A percentile compares a stretch with the other conserved stretches of the same genome.
phyloP scores from a whole-genome alignment of 768 basidiomycete genomes.

The Psilocybe azurescens region DNA sequence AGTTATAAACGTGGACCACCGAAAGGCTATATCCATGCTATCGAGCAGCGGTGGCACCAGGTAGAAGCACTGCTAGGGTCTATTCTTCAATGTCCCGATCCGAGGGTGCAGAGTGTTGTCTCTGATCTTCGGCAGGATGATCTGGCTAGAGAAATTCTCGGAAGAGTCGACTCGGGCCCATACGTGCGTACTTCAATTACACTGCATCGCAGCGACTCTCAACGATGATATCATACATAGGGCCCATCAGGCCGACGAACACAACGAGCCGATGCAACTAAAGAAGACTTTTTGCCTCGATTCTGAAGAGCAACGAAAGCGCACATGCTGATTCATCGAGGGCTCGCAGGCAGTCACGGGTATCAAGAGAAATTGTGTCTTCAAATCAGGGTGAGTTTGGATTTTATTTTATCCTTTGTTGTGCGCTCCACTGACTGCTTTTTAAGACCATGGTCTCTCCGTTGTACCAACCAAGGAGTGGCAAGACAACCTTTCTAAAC shows the following conservation, averaged over 20 bases:
- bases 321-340: slow-evolving; percentile 58
- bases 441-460: slow-evolving; percentile 60
- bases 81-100: slow-evolving; percentile 73
- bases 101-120: slow-evolving; percentile 64
- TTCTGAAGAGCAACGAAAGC: slow-evolving; percentile 62
- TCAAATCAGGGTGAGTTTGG: slow-evolving; percentile 57
- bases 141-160: slow-evolving; percentile 77
- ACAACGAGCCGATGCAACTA: slow-evolving; percentile 66
- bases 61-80: slow-evolving; percentile 90
- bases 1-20: slow-evolving; percentile 86
- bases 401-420: slow-evolving; percentile 1
- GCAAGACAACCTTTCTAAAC: slow-evolving; percentile 74
- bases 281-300: slow-evolving; percentile 83
- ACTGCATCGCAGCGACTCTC: slow-evolving; percentile 13
- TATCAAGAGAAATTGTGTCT: slow-evolving; percentile 82
- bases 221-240: slow-evolving; percentile 37
- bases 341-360: slow-evolving; percentile 73
- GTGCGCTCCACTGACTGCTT: slow-evolving; percentile 6
- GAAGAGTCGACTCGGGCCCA: slow-evolving; percentile 78
- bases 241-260: slow-evolving; percentile 71
- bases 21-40: slow-evolving; percentile 92
- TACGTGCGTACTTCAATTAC: slow-evolving; percentile 55
- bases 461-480: slow-evolving; percentile 75
- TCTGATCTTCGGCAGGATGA: slow-evolving; percentile 72
- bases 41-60: slow-evolving; percentile 91